Evolutionary conservation across 768 basidiomycete species (phyloP).

Genomic region (Aureoboletus auriporus): DNA sequence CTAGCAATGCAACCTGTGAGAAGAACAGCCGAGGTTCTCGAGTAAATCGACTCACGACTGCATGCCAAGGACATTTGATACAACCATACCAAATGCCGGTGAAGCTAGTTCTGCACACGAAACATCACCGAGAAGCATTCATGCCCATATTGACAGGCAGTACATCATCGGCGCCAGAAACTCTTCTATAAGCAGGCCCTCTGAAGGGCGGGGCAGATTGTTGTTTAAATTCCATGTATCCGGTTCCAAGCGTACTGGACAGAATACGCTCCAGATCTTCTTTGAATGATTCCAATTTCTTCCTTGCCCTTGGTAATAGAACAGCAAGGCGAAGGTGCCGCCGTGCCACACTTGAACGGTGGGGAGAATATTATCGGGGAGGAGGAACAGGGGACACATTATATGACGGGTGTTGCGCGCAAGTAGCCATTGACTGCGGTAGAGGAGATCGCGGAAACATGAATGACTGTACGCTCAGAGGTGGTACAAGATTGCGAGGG

Average conservation of each 20-base stretch:
- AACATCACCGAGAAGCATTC: conserved; percentile 21
- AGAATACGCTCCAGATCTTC: conserved; percentile 48
- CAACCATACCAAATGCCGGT: conserved; percentile 28
- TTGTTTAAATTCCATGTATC: background rate
- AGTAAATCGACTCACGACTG: conserved; percentile 21
- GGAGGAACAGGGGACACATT: conserved; percentile 1
- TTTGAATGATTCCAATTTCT: conserved; percentile 53
- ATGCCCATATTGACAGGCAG: background rate
- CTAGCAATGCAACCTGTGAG: conserved; percentile 14
- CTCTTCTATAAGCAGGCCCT: background rate
- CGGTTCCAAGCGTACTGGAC: conserved; percentile 30
- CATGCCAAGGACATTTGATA: conserved; percentile 30
- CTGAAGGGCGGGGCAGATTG: background rate
- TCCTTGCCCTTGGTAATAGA: conserved; percentile 41
- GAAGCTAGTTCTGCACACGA: conserved; percentile 27
- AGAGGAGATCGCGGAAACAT: conserved; percentile 23
- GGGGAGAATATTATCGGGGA: conserved; percentile 4
- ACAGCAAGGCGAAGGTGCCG: conserved; percentile 33
- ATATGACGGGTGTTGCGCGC: conserved; percentile 14
- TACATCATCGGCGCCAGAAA: background rate
- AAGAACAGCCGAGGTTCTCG: background rate
- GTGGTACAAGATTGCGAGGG: background rate
- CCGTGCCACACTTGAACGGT: background rate
- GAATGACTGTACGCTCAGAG: background rate
- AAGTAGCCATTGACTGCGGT: conserved; percentile 11